Evolutionary conservation across 73 alveolate genomes (phyloP).

Genomic region (Blepharisma japonicum): DNA sequence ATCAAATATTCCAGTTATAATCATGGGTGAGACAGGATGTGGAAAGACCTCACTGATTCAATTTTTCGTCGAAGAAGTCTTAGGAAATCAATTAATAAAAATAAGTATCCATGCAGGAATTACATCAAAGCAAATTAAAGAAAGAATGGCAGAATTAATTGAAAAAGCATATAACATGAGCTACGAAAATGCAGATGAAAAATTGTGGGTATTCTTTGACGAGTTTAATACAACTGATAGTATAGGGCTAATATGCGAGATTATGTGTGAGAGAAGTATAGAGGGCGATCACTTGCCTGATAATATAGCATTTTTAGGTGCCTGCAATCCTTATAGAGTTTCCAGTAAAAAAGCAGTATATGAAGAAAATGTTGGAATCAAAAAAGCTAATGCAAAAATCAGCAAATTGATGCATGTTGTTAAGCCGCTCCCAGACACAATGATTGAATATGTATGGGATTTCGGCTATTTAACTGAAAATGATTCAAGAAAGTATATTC

Average conservation of each 20-base stretch:
- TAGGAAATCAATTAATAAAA: slow-evolving; percentile 41
- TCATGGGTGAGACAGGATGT: slow-evolving; percentile 82
- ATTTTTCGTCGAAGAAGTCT: slow-evolving; percentile 52
- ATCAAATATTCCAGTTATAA: slow-evolving; percentile 62
- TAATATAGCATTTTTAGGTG: slow-evolving; percentile 63
- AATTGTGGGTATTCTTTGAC: slow-evolving; percentile 66
- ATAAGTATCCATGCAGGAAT: slow-evolving; percentile 65
- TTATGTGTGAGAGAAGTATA: slow-evolving; percentile 52
- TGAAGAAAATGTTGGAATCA: slow-evolving; percentile 25
- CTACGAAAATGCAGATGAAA: slow-evolving; percentile 16
- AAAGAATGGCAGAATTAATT: slow-evolving; percentile 37
- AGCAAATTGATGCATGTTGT: slow-evolving; percentile 41
- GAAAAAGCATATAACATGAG: slow-evolving; percentile 39
- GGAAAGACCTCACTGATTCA: slow-evolving; percentile 71
- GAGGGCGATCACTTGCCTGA: slow-evolving; percentile 54
- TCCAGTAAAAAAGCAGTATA: not conserved
- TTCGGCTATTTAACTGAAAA: slow-evolving; percentile 48
- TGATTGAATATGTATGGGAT: slow-evolving; percentile 53
- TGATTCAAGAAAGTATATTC: slow-evolving; percentile 54
- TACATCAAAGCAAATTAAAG: slow-evolving; percentile 44
- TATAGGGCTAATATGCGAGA: slow-evolving; percentile 61
- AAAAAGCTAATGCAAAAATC: not conserved
- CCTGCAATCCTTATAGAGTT: slow-evolving; percentile 65
- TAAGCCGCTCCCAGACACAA: slow-evolving; percentile 59
- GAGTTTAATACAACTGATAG: slow-evolving; percentile 62